Conservation (phyloP, 768 basidiomycete genomes). For the Pisolithus microcarpus region DNA sequence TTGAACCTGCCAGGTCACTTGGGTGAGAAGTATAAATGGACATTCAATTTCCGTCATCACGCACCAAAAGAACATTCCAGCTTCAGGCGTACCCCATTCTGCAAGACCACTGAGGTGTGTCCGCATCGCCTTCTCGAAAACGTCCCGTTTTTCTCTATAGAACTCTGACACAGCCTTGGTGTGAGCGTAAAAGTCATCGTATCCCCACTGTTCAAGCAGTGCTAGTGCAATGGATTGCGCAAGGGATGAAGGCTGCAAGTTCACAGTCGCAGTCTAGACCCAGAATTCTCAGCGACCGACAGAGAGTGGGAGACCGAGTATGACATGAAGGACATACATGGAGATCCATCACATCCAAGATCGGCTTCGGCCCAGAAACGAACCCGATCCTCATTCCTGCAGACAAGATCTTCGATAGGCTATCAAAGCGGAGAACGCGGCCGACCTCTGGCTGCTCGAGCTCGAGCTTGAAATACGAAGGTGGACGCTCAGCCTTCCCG, state of each 20-base stretch:
- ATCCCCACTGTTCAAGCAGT: constrained; percentile 65
- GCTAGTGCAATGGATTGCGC: constrained; percentile 55
- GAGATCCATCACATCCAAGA: constrained; percentile 64
- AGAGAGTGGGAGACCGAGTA: neutral
- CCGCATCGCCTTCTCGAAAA: constrained; percentile 71
- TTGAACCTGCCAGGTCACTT: constrained; percentile 50
- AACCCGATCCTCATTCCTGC: constrained; percentile 79
- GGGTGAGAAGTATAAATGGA: neutral
- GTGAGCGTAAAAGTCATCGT: constrained; percentile 67
- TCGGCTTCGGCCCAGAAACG: constrained; percentile 60
- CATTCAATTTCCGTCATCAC: constrained; percentile 21
- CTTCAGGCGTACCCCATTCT: constrained; percentile 62
- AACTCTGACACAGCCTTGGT: constrained; percentile 61
- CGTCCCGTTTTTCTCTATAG: constrained; percentile 65
- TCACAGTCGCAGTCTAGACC: constrained; percentile 54
- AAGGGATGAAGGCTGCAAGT: constrained; percentile 59
- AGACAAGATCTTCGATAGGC: constrained; percentile 76
- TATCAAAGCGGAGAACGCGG: constrained; percentile 82
- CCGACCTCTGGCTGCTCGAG: constrained; percentile 58
- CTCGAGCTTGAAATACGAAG: constrained; percentile 82
- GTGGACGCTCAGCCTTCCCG: constrained; percentile 51
- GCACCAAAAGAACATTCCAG: constrained; percentile 88
- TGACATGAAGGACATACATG: constrained; percentile 40
- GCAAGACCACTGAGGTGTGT: constrained; percentile 73
- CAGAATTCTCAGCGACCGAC: neutral